Percentiles rank a stretch among this genome's conserved stretches.
Evolutionary conservation across 2,329 filamentous ascomycete species (phyloP).

Genomic region (Pseudovirgaria hyperparasitica): DNA sequence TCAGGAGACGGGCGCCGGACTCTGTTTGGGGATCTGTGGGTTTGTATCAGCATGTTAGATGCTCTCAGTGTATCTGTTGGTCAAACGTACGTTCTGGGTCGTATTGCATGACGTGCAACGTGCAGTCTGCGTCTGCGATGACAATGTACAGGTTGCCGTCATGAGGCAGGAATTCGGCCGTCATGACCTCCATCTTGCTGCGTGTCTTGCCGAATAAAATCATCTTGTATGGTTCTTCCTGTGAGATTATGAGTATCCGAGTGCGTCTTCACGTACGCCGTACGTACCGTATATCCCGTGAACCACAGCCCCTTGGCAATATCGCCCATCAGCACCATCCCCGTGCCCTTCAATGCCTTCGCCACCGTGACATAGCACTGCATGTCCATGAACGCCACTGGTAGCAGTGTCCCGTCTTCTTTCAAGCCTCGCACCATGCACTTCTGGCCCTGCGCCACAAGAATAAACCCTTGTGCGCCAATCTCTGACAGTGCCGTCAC

Average conservation of each 20-base stretch:
- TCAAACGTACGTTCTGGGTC: constrained; percentile 72
- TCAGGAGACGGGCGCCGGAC: constrained; percentile 74
- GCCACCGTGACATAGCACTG: constrained; percentile 83
- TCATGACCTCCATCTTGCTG: constrained; percentile 62
- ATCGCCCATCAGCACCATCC: constrained; percentile 78
- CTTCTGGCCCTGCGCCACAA: constrained; percentile 89
- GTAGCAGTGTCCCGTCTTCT: constrained; percentile 82
- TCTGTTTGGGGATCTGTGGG: constrained; percentile 76
- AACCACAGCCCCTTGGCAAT: constrained; percentile 93
- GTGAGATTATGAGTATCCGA: constrained; percentile 1
- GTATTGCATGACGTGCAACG: constrained; percentile 82
- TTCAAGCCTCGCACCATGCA: constrained; percentile 94
- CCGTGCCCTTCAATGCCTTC: constrained; percentile 71
- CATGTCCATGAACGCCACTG: constrained; percentile 96
- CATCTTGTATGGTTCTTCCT: constrained; percentile 93
- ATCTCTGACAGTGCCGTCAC: constrained; percentile 79
- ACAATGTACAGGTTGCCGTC: constrained; percentile 73
- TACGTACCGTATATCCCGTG: constrained; percentile 65
- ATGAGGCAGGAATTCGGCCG: constrained; percentile 79
- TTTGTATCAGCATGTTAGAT: constrained; percentile 11
- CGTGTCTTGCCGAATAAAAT: constrained; percentile 81
- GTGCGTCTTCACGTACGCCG: constrained; percentile 3
- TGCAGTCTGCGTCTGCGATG: constrained; percentile 70
- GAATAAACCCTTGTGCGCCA: constrained; percentile 76
- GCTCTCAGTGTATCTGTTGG: neutral